These are phyloP conservation scores for Cytospora piceae DNA, from an alignment of 2,329 filamentous ascomycete genomes.

Conservation along the genomic window DNA sequence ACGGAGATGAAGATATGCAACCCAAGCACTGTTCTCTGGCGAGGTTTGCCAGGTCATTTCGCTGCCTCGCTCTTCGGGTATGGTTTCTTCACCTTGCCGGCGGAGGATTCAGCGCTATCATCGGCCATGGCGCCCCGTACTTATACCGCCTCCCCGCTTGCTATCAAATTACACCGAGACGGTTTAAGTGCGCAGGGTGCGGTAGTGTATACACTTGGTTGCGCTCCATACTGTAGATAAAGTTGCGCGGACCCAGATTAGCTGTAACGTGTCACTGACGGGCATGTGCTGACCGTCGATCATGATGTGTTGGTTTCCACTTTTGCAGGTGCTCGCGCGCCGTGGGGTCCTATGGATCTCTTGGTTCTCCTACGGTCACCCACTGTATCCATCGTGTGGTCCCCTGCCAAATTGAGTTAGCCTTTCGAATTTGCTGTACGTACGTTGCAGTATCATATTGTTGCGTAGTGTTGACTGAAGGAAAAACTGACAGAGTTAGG, in stretches of 20 bases:
- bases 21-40: not conserved
- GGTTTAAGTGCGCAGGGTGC: not conserved
- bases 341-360: not conserved
- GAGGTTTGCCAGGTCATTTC: not conserved
- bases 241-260: not conserved
- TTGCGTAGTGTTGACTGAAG: not conserved
- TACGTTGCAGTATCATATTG: not conserved
- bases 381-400: not conserved
- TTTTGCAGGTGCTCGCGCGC: not conserved
- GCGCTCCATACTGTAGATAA: not conserved
- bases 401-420: not conserved
- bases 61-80: not conserved
- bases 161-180: not conserved
- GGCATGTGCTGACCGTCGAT: not conserved
- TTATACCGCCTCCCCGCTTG: not conserved
- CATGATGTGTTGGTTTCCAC: slow-evolving; percentile 1
- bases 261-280: slow-evolving; percentile 2
- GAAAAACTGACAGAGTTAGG: not conserved
- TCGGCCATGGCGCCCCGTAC: not conserved
- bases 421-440: not conserved
- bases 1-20: not conserved
- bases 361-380: not conserved
- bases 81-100: not conserved
- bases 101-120: not conserved
- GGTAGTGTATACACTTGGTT: not conserved